Evolutionary conservation across 768 basidiomycete genomes (phyloP).

Genomic region (Tricholoma saponaceum): DNA sequence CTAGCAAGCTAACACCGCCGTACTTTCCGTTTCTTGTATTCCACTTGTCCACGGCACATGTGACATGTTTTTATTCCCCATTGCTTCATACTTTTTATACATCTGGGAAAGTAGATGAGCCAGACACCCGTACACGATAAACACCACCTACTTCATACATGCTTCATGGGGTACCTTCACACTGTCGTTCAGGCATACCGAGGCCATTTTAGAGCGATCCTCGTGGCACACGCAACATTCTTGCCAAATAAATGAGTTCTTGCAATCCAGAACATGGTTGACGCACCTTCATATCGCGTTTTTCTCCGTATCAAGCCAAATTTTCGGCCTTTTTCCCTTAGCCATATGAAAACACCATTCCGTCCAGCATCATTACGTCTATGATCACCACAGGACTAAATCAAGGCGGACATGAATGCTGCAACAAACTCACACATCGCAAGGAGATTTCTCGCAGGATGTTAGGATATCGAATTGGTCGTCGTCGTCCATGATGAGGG

Average conservation of each 20-base stretch:
- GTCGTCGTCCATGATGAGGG: not conserved
- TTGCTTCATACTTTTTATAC: not conserved
- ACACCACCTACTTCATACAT: not conserved
- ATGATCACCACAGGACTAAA: not conserved
- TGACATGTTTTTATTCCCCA: not conserved
- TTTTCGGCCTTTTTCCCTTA: not conserved
- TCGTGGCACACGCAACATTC: not conserved
- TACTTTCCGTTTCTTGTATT: not conserved
- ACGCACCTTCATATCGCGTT: not conserved
- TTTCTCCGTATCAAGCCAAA: not conserved
- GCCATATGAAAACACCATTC: not conserved
- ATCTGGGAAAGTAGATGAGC: not conserved
- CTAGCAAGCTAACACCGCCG: not conserved
- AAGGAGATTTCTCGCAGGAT: not conserved
- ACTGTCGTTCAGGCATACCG: not conserved
- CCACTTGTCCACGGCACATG: not conserved
- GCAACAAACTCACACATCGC: not conserved
- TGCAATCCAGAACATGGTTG: not conserved
- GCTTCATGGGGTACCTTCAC: not conserved
- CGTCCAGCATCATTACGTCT: not conserved
- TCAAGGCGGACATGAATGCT: not conserved
- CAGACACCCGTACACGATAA: not conserved
- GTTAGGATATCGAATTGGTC: not conserved
- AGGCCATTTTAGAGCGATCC: not conserved
- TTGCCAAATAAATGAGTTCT: not conserved